A percentile compares a stretch with the other conserved stretches of the same genome.
Conservation (phyloP, 805 yeast genomes). For the Isabelozyma pseudorhagii region DNA sequence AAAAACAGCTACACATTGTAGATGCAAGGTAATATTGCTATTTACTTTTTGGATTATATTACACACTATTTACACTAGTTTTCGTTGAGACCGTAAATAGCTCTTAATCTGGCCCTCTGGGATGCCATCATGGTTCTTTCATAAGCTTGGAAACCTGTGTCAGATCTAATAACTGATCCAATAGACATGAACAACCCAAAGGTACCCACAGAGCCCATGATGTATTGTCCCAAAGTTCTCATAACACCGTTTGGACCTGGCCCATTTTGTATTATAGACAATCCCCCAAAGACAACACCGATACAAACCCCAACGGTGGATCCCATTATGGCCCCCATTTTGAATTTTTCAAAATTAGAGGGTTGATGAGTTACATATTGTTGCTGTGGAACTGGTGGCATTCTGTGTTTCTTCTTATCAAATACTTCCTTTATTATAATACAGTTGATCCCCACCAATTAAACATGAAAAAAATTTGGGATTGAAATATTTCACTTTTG, state of each 20-base stretch:
- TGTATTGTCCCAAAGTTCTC: slow-evolving; percentile 95
- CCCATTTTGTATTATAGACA: slow-evolving; percentile 85
- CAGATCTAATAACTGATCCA: slow-evolving; percentile 89
- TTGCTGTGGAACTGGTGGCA: slow-evolving; percentile 71
- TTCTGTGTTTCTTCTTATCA: slow-evolving; percentile 6
- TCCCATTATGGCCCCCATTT: slow-evolving; percentile 99
- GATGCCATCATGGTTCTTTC: slow-evolving; percentile 26
- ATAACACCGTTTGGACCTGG: slow-evolving; percentile 98
- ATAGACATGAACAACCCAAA: slow-evolving; percentile 96
- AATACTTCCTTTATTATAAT: neutral
- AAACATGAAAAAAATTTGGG: neutral
- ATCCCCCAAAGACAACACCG: slow-evolving; percentile 92
- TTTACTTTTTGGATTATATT: neutral
- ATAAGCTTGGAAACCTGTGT: slow-evolving; percentile 36
- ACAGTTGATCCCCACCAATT: neutral
- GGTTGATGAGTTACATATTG: slow-evolving; percentile 59
- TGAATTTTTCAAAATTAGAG: slow-evolving; percentile 91
- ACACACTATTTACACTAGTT: slow-evolving; percentile 1
- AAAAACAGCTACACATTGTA: neutral
- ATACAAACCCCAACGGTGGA: slow-evolving; percentile 88
- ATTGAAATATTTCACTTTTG: neutral
- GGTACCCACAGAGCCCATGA: slow-evolving; percentile 94
- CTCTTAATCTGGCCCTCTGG: slow-evolving; percentile 27
- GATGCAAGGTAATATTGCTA: neutral
- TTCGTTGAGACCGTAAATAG: slow-evolving; percentile 16